Evolutionary conservation across 129 eudicot species (phyloP).

Genomic region (Kitagawia praeruptora): DNA sequence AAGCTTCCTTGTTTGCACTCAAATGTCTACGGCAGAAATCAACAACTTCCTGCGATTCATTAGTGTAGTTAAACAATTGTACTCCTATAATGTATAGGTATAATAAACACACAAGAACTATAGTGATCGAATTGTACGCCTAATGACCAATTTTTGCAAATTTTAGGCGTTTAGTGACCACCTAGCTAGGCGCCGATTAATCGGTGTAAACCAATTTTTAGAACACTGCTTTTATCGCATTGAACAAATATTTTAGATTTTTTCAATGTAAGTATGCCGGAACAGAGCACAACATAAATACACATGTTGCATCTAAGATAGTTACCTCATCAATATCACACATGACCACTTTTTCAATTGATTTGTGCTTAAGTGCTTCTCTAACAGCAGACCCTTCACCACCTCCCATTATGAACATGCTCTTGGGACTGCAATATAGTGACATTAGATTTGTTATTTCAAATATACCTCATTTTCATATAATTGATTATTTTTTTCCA

Average conservation of each 20-base stretch:
- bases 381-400: slow-evolving; percentile 99
- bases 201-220: too few species aligned
- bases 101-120: background rate
- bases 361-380: slow-evolving; percentile 75
- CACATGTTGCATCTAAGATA: too few species aligned
- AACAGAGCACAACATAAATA: too few species aligned
- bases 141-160: too few species aligned
- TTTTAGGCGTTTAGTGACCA: too few species aligned
- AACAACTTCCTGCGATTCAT: slow-evolving; percentile 47
- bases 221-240: too few species aligned
- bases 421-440: slow-evolving; percentile 59
- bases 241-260: too few species aligned
- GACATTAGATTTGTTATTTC: background rate
- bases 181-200: too few species aligned
- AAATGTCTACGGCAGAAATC: slow-evolving; percentile 52
- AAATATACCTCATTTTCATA: background rate
- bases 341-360: slow-evolving; percentile 83
- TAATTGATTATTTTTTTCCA: background rate
- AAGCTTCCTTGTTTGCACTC: slow-evolving; percentile 49
- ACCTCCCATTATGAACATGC: slow-evolving; percentile 89
- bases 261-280: too few species aligned
- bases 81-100: background rate
- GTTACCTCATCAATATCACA: slow-evolving; percentile 77
- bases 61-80: background rate
- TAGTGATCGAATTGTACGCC: background rate